Conservation (phyloP, 129 eudicot genomes). For the Flaveria ramosissima region DNA sequence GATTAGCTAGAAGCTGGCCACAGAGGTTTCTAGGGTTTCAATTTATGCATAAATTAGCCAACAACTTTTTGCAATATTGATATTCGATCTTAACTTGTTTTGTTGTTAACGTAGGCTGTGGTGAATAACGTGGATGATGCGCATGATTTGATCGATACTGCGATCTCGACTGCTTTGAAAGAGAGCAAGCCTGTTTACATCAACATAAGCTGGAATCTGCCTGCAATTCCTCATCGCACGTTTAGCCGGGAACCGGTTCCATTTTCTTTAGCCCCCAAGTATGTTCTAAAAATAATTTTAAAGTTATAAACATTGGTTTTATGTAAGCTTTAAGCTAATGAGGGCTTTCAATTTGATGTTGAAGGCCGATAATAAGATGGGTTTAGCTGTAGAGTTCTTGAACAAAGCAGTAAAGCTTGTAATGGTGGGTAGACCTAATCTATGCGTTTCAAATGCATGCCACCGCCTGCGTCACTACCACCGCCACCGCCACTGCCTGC, state of each 20-base stretch:
- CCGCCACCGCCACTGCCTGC: no score
- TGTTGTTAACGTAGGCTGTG: slow-evolving; percentile 52
- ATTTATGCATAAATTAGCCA: not conserved
- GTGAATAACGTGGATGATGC: slow-evolving; percentile 82
- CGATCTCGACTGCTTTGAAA: slow-evolving; percentile 70
- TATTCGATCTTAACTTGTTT: not conserved
- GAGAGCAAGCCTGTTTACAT: slow-evolving; percentile 83
- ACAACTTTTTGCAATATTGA: not conserved
- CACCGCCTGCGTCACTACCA: not conserved
- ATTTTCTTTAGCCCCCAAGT: slow-evolving; percentile 66
- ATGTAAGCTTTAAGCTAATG: not conserved
- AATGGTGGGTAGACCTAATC: slow-evolving; percentile 72
- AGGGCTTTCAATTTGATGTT: slow-evolving; percentile 7
- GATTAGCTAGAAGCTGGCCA: not conserved
- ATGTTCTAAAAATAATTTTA: slow-evolving; percentile 12
- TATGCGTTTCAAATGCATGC: slow-evolving; percentile 60
- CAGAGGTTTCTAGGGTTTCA: not conserved
- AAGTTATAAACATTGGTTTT: not conserved
- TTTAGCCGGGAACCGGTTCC: slow-evolving; percentile 74
- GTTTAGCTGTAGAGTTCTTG: slow-evolving; percentile 60
- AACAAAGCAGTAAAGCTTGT: slow-evolving; percentile 81
- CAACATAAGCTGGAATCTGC: slow-evolving; percentile 66
- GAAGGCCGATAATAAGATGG: slow-evolving; percentile 68
- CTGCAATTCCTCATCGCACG: slow-evolving; percentile 67
- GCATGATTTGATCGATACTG: slow-evolving; percentile 72